Base-by-base conservation (phyloP, 2,329 filamentous ascomycete genomes). In the Epichloe brachyelytri region DNA sequence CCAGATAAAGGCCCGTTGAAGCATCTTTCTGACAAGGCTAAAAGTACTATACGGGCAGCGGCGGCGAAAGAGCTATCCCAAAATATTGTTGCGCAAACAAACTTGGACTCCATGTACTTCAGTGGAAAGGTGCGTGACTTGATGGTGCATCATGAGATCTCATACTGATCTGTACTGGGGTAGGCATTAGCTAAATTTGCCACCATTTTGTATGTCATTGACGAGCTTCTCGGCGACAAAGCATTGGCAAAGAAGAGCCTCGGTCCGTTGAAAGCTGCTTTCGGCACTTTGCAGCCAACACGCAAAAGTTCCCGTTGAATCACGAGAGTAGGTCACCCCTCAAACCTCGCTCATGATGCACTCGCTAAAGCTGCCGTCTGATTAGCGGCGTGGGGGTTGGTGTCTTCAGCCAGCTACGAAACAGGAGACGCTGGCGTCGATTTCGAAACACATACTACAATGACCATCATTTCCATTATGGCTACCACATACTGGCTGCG, bases 91-190 rank as follows among this genome's bases (percentile, higher is more conserved):
- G 70, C 71, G 0, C 83, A 93, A 61, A 80, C 81, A 5, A 79
- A 93, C 56, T 71, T 87, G 37, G 79, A 91, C 63, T 95, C 88
- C 38, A 90, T 95, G 81, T 97, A 97, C 67, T 96, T 85, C 66
- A 86, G 86, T 58, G 93, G 93, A 58, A 97, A 91, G 73, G 85
- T 77, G 54, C 57, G 65, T 54, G 7, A 12, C 0, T 8, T 2
- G 5, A 12, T 17, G 7, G 8, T 12, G 2, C 14, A 12, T 47
- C n/a, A 19, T 50, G 3, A 8, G 33, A 22, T 19, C 4, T 14
- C 15, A 11, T 8, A 38, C 26, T 36, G 41, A 46, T 12, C 5
- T 17, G 26, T 3, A 2, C 14, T n/a, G 22, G 17, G 22, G 2
- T 43, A 82, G 79, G 79, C 81, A 1, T 69, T 93, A 17, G 84